Base-by-base conservation (phyloP, 2,329 filamentous ascomycete species). In the Diaporthe australafricana region DNA sequence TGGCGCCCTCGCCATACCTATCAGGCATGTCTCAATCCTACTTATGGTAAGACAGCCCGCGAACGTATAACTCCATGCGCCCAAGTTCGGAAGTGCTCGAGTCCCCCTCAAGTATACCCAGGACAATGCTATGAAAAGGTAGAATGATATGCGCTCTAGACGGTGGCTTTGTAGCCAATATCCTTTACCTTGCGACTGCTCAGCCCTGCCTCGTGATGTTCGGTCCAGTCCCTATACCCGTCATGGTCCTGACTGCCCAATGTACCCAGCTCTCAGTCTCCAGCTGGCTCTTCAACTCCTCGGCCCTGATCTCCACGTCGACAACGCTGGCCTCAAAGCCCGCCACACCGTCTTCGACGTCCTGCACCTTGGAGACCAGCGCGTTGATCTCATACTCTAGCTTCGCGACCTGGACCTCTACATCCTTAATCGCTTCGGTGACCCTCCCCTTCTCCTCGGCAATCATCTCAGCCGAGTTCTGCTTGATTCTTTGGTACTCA, bases 301-400 rank as follows among this genome's bases (percentile, higher is more conserved):
- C 86, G 1, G 92, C 89, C 48, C 90, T 84, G 50, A 81, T 86
- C 84, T 93, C 94, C 62, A 94, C 87, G 68, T 94, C 91, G 56
- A 88, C 84, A 1, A 96, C 93, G 80, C 95, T 93, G 62, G 89
- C 87, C 81, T 95, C 93, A 80, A 97, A 97, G 73, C 95, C 92
- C 14, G 83, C 84, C 0, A 97, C 90, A 1, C 93, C 93, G 73
- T 94, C 93, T 78, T 98, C 95, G 11, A 98, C 93, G 78, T 98
- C 96, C 77, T 93, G 88, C 12, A 98, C 92, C 77, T 94, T 94
- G 60, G 91, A 90, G 62, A 91, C 87, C n/a, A 98, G 84, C 20
- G 91, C 90, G 72, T 92, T 90, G 73, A 98, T 92, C 84, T 98
- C 96, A 81, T 98, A 98, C 78, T 98, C 95, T 70, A 98, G 86